Conservation (phyloP, 208 protist species). For the Trypanosoma conorhini region DNA sequence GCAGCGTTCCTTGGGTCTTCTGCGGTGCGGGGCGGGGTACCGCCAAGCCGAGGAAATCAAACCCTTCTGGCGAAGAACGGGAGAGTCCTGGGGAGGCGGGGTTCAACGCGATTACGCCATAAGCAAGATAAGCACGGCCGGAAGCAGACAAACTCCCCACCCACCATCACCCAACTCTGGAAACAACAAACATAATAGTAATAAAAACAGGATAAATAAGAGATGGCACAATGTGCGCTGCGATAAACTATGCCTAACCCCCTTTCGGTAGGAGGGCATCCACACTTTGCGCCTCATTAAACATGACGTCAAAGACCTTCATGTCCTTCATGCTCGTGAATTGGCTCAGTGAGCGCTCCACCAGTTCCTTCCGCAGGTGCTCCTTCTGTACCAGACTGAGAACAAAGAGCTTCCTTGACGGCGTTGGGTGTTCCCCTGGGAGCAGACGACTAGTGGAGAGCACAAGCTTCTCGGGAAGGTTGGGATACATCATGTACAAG, state of each 20-base stretch:
- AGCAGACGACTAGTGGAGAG: conserved; percentile 42
- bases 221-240: neutral
- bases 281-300: conserved; percentile 13
- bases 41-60: no score
- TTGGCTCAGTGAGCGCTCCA: neutral
- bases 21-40: no score
- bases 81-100: no score
- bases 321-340: conserved; percentile 23
- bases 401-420: conserved; percentile 19
- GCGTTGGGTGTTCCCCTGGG: conserved; percentile 27
- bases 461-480: conserved; percentile 25
- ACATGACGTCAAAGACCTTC: conserved; percentile 27
- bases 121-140: no score
- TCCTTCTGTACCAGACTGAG: conserved; percentile 13
- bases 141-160: neutral
- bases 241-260: neutral
- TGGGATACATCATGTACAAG: conserved; percentile 51
- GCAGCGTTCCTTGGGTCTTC: no score
- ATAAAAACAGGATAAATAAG: neutral
- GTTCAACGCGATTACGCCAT: no score
- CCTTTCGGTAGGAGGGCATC: conserved; percentile 1
- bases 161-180: neutral
- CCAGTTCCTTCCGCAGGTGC: neutral
- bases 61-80: no score
- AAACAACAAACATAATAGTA: conserved; percentile 1